Evolutionary conservation across 2,329 filamentous ascomycete species (phyloP).

Genomic region (Cadophora sp.): DNA sequence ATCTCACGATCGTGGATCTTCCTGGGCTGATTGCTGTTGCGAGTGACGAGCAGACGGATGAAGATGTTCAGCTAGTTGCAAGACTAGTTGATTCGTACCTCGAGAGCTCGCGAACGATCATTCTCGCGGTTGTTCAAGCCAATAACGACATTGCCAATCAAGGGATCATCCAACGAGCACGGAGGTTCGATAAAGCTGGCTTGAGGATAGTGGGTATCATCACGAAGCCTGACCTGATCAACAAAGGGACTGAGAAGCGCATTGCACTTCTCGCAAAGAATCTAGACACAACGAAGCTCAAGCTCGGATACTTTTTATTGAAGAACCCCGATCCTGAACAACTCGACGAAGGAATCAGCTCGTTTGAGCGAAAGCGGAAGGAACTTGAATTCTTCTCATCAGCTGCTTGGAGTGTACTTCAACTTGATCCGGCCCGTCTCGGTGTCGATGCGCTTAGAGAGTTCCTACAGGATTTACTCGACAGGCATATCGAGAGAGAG

Average conservation of each 20-base stretch:
- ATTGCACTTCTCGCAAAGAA: too few relatives aligned
- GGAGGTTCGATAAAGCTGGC: slow-evolving; percentile 47
- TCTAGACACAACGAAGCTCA: too few relatives aligned
- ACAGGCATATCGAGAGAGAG: slow-evolving; percentile 46
- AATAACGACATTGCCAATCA: slow-evolving; percentile 51
- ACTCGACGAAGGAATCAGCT: too few relatives aligned
- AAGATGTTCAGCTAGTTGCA: slow-evolving; percentile 46
- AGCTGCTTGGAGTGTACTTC: too few relatives aligned
- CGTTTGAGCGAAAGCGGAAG: too few relatives aligned
- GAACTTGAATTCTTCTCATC: too few relatives aligned
- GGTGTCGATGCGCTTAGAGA: too few relatives aligned
- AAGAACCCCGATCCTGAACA: too few relatives aligned
- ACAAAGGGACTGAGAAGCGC: too few relatives aligned
- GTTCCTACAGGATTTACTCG: too few relatives aligned
- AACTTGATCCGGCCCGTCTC: too few relatives aligned
- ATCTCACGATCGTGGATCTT: slow-evolving; percentile 56
- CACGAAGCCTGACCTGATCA: slow-evolving; percentile 38
- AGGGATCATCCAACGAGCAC: slow-evolving; percentile 51
- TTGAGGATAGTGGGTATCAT: slow-evolving; percentile 50
- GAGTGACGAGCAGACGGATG: slow-evolving; percentile 45
- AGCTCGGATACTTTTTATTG: too few relatives aligned
- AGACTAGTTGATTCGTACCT: slow-evolving; percentile 52
- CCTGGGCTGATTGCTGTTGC: slow-evolving; percentile 52
- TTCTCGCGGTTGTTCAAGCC: slow-evolving; percentile 53
- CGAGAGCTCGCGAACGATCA: slow-evolving; percentile 50